Evolutionary conservation across 768 basidiomycete species (phyloP).

Genomic region (Cytidiella melzeri): DNA sequence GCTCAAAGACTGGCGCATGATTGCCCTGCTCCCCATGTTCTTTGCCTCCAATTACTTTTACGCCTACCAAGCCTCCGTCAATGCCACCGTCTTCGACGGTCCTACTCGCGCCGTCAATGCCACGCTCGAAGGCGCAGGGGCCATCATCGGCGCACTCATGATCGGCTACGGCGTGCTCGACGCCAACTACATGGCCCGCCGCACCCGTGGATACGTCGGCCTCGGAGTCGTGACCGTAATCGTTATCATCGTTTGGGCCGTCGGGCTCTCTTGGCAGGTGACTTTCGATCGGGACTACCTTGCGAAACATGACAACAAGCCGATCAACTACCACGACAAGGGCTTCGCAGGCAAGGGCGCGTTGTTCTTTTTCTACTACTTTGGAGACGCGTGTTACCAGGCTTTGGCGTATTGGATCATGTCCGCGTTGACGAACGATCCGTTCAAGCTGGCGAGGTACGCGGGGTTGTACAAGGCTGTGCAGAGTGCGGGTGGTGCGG

Average conservation of each 20-base stretch:
- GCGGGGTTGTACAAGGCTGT: slow-evolving; percentile 40
- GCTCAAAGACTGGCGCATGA: slow-evolving; percentile 37
- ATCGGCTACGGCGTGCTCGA: slow-evolving; percentile 37
- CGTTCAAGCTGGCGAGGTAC: slow-evolving; percentile 37
- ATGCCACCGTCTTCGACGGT: slow-evolving; percentile 34
- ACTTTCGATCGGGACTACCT: slow-evolving; percentile 27
- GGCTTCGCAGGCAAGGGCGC: slow-evolving; percentile 30
- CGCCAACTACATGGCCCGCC: slow-evolving; percentile 25
- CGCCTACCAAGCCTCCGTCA: slow-evolving; percentile 39
- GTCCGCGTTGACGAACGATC: slow-evolving; percentile 39
- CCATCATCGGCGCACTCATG: slow-evolving; percentile 37
- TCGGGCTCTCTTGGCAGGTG: slow-evolving; percentile 35
- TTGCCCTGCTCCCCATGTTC: slow-evolving; percentile 37
- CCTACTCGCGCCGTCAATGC: slow-evolving; percentile 39
- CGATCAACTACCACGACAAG: slow-evolving; percentile 29
- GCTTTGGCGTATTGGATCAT: slow-evolving; percentile 36
- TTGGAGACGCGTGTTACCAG: slow-evolving; percentile 31
- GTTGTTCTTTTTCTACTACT: slow-evolving; percentile 38
- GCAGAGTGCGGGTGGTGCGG: slow-evolving; percentile 31
- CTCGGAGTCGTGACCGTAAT: slow-evolving; percentile 27
- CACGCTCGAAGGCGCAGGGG: slow-evolving; percentile 32
- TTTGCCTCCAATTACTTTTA: slow-evolving; percentile 43
- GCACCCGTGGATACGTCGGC: slow-evolving; percentile 34
- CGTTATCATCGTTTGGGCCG: slow-evolving; percentile 32
- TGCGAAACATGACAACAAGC: slow-evolving; percentile 5